Conservation (phyloP, 768 basidiomycete genomes). For the Hericium rajendrae region DNA sequence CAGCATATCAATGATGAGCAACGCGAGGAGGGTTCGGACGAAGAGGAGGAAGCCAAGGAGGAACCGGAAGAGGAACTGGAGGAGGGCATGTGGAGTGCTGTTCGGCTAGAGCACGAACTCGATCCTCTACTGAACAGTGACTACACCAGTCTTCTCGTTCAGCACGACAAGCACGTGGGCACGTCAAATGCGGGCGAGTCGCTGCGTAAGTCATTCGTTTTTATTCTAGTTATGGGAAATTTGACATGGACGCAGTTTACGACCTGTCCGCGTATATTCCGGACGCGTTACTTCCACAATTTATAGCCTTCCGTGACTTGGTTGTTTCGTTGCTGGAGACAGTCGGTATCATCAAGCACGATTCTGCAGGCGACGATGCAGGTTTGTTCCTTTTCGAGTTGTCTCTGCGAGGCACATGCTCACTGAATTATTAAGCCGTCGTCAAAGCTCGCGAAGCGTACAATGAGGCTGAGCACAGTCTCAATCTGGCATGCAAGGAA, state of each 20-base stretch:
- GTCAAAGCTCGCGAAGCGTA: constrained; percentile 54
- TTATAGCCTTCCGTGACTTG: constrained; percentile 53
- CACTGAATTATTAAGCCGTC: constrained; percentile 30
- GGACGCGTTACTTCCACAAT: constrained; percentile 65
- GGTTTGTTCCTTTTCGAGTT: constrained; percentile 22
- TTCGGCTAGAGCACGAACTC: constrained; percentile 48
- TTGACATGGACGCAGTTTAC: constrained; percentile 45
- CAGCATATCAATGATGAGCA: constrained; percentile 64
- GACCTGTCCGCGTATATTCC: constrained; percentile 78
- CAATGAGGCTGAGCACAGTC: constrained; percentile 50
- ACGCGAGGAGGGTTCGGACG: constrained; percentile 31
- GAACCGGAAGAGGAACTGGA: constrained; percentile 31
- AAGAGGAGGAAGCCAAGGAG: constrained; percentile 21
- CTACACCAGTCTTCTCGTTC: constrained; percentile 64
- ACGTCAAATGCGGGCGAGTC: constrained; percentile 25
- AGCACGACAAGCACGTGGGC: constrained; percentile 63
- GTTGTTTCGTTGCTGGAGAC: constrained; percentile 53
- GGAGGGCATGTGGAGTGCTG: constrained; percentile 51
- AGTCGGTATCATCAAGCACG: constrained; percentile 46
- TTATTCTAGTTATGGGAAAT: not conserved
- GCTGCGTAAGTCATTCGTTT: constrained; percentile 37
- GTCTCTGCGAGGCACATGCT: not conserved
- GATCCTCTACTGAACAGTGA: constrained; percentile 53
- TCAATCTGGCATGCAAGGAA: constrained; percentile 43
- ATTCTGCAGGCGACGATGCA: constrained; percentile 26